These are phyloP conservation scores for Gossypium trilobum DNA, from an alignment of 441 rosid species.

Conservation along the genomic window DNA sequence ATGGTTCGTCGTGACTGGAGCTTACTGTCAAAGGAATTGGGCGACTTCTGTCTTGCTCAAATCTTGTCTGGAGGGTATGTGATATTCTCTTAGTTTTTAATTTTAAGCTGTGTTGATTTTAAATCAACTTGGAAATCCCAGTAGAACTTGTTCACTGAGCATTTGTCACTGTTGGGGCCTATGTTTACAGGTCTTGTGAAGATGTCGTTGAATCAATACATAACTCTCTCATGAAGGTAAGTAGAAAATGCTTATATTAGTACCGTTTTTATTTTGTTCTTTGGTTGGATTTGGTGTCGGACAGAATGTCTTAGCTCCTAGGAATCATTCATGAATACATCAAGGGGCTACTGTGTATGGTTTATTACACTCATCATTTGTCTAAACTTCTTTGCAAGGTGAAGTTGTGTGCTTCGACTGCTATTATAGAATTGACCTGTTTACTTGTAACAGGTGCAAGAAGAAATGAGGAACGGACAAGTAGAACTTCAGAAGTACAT, in stretches of 20 bases:
- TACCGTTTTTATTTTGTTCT: not conserved
- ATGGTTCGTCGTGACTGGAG: conserved; percentile 99
- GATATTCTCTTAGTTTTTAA: not conserved
- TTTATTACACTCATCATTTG: not conserved
- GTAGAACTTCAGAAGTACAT: conserved; percentile 79
- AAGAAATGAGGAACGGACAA: conserved; percentile 88
- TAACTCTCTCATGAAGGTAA: conserved; percentile 72
- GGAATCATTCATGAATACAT: not conserved
- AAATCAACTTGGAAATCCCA: conserved; percentile 1
- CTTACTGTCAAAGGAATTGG: conserved; percentile 81
- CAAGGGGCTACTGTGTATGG: not conserved
- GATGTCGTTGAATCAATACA: conserved; percentile 88
- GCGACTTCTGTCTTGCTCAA: conserved; percentile 73
- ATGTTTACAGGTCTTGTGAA: conserved; percentile 68
- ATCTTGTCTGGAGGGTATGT: conserved; percentile 85
- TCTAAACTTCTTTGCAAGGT: conserved; percentile 4
- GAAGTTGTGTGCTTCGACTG: not conserved
- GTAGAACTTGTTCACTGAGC: conserved; percentile 6
- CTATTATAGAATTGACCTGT: not conserved
- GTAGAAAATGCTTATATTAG: not conserved
- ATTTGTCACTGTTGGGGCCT: conserved; percentile 13
- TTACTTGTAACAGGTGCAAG: conserved; percentile 53
- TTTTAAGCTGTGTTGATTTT: not conserved
- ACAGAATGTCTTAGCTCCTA: not conserved
- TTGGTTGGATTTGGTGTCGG: not conserved